Percentiles rank a stretch among this genome's conserved stretches.
These are phyloP conservation scores for Kwoniella shivajii DNA, from an alignment of 1,284 basidiomycete genomes.

Conservation along the genomic window DNA sequence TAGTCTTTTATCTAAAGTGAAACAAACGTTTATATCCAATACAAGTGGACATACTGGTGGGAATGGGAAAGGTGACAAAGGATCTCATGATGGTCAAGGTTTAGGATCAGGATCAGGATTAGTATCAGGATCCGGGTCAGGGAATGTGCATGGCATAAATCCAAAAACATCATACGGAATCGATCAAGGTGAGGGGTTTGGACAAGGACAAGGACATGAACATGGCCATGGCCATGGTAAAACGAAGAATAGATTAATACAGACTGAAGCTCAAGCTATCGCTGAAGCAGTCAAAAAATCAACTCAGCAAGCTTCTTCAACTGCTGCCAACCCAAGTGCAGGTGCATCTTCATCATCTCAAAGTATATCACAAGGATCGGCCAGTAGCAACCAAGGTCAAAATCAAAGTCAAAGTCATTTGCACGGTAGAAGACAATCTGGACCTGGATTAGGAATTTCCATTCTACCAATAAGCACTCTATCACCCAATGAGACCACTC, in stretches of 20 bases:
- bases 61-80: slow-evolving; percentile 1
- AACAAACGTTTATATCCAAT: slow-evolving; percentile 43
- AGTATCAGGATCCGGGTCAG: no score
- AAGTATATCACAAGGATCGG: background rate
- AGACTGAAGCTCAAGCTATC: slow-evolving; percentile 48
- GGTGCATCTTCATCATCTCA: background rate
- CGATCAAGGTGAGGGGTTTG: no score
- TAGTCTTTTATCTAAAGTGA: slow-evolving; percentile 50
- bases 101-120: background rate
- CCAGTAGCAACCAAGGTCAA: background rate
- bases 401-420: background rate
- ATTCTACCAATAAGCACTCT: background rate
- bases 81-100: background rate
- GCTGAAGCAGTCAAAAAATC: slow-evolving; percentile 39
- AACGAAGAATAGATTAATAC: slow-evolving; percentile 6
- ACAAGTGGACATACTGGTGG: background rate
- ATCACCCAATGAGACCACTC: background rate
- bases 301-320: slow-evolving; percentile 17
- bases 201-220: background rate
- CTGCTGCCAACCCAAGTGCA: slow-evolving; percentile 1
- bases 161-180: no score
- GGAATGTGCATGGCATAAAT: no score
- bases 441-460: background rate
- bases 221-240: slow-evolving; percentile 3
- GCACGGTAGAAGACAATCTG: slow-evolving; percentile 2